phyloP scores from a whole-genome alignment of 1,284 basidiomycete genomes.

The Trametes pubescens region DNA sequence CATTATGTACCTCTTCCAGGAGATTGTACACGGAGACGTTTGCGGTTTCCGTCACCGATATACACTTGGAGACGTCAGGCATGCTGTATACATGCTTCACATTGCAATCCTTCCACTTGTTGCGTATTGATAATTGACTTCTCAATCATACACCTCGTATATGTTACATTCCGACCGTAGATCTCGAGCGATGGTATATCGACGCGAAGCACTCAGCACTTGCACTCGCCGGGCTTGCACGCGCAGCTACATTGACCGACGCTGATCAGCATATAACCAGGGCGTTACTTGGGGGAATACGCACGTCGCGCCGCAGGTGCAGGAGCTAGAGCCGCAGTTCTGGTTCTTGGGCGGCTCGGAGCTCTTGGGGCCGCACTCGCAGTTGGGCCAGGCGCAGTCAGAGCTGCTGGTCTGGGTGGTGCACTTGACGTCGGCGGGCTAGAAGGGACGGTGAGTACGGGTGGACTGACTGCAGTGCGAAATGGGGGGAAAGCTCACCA shows the following conservation, averaged over 20 bases:
- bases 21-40: no score
- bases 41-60: no score
- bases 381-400: constrained; percentile 41
- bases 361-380: constrained; percentile 36
- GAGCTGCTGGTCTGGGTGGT: constrained; percentile 34
- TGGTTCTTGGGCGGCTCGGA: constrained; percentile 39
- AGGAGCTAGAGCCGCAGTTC: constrained; percentile 27
- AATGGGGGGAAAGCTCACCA: constrained; percentile 22
- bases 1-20: no score
- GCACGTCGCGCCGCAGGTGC: constrained; percentile 27
- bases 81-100: no score
- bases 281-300: background rate
- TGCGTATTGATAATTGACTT: background rate
- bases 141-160: constrained; percentile 16
- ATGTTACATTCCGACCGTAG: constrained; percentile 11
- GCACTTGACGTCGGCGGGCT: constrained; percentile 40
- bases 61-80: no score
- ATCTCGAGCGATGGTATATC: background rate
- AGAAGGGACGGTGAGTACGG: constrained; percentile 1
- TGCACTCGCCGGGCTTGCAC: constrained; percentile 34
- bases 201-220: constrained; percentile 23
- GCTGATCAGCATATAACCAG: background rate
- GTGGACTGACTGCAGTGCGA: background rate
- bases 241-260: constrained; percentile 15
- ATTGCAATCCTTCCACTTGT: background rate